Evolutionary conservation across 2,329 filamentous ascomycete species (phyloP).

Genomic region (Escovopsis sp.): DNA sequence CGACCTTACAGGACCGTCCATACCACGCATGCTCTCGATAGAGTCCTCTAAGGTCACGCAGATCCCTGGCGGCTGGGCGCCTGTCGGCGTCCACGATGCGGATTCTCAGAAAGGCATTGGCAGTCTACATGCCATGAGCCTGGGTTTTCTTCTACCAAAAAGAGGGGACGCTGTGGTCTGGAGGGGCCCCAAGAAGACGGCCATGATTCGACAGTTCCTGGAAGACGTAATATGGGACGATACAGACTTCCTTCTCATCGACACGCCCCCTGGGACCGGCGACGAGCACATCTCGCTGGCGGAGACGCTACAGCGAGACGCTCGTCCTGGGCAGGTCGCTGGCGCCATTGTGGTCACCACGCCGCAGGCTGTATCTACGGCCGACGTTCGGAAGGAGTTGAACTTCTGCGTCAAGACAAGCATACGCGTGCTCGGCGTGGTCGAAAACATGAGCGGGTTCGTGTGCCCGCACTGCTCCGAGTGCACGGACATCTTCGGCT

Average conservation of each 20-base stretch:
- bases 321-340: conserved; percentile 52
- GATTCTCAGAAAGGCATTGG: conserved; percentile 37
- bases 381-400: conserved; percentile 86
- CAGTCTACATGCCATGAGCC: conserved; percentile 69
- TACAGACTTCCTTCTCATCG: conserved; percentile 84
- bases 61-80: conserved; percentile 81
- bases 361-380: conserved; percentile 82
- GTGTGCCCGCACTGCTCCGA: conserved; percentile 70
- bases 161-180: conserved; percentile 89
- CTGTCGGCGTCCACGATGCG: conserved; percentile 64
- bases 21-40: conserved; percentile 85
- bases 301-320: conserved; percentile 58
- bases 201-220: conserved; percentile 94
- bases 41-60: conserved; percentile 83
- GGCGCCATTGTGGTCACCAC: conserved; percentile 94
- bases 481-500: conserved; percentile 86
- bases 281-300: conserved; percentile 95
- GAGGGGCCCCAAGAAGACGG: conserved; percentile 96
- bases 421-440: conserved; percentile 67
- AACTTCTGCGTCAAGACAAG: conserved; percentile 83
- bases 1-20: conserved; percentile 90
- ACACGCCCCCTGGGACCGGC: conserved; percentile 89
- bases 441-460: conserved; percentile 94
- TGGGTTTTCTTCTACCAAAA: conserved; percentile 75
- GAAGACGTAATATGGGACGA: conserved; percentile 79